Evolutionary conservation across 306 rosid genomes (phyloP), one percentile per base, ranked within the genome.

Genomic region (Crotalaria pallida): DNA sequence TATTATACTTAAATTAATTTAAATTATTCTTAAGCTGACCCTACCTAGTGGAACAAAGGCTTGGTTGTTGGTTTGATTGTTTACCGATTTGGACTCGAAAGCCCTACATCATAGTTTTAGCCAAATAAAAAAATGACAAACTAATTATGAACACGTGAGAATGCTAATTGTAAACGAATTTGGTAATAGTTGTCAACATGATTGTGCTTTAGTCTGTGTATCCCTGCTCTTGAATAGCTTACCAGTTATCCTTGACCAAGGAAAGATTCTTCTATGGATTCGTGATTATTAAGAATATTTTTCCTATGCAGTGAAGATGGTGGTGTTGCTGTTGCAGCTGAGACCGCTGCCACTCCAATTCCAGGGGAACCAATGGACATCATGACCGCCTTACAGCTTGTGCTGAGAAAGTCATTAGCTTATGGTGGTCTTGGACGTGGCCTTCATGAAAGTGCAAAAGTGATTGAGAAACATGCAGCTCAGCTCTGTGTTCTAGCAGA

Each of bases 341-440:
- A 82, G 81, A 59, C 86, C 6, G 36, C 36, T 31, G 36, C 36
- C 6, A 8, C 36, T 31, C 6, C 36, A 31, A 19, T 72, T 26
- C 75, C 78, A 3, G 79, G 86, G 0, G 86, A 82, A 75, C 78
- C 86, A 5, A 82, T 82, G 86, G 83, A 82, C 52, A 78, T 82
- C 63, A 64, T 69, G 86, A 82, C 83, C 10, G 96, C 96, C 23
- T 73, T 92, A 65, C 91, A 92, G 71, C 91, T 88, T 44, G 96
- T 89, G 65, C 88, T 92, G 34, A 89, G 96, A 52, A 92, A 90
- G 69, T 89, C 96, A 1, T 69, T 84, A 15, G 98, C 96, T 58
- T 89, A 92, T 67, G 89, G 96, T 3, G 98, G 96, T 40, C 96
- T 92, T 69, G 85, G 80, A 4, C 80, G 96, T 0, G 98, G 98